Percentiles rank a stretch among this genome's conserved stretches.
These are phyloP conservation scores for Omphalotus guepiniiformis DNA, from an alignment of 768 basidiomycete genomes.

Conservation along the genomic window DNA sequence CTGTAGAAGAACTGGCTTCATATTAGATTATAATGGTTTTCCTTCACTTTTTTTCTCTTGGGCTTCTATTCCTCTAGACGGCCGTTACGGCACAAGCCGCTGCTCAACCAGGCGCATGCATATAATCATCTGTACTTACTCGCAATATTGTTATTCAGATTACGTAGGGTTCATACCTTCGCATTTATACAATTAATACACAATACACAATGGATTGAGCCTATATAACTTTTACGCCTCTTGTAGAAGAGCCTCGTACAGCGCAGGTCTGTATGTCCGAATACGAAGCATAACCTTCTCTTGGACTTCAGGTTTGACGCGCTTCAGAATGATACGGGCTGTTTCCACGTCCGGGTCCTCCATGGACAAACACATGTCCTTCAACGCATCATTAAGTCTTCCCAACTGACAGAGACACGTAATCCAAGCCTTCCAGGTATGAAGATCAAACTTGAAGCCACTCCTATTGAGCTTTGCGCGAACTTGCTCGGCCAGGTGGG, in stretches of 20 bases:
- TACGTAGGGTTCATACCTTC: not conserved
- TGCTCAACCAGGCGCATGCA: conserved; percentile 66
- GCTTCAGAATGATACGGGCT: conserved; percentile 16
- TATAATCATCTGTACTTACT: conserved; percentile 22
- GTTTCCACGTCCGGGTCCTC: conserved; percentile 47
- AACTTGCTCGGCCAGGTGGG: conserved; percentile 49
- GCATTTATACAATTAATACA: not conserved
- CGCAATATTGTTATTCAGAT: conserved; percentile 19
- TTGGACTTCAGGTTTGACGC: conserved; percentile 32
- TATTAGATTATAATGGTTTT: conserved; percentile 15
- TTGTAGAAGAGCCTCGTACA: not conserved
- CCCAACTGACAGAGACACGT: conserved; percentile 81
- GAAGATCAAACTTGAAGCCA: conserved; percentile 51
- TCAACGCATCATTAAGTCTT: conserved; percentile 61
- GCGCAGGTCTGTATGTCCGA: conserved; percentile 29
- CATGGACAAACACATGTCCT: conserved; percentile 65
- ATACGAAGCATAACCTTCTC: conserved; percentile 44
- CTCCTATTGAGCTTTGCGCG: conserved; percentile 46
- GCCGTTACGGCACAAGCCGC: conserved; percentile 30
- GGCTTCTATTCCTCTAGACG: conserved; percentile 52
- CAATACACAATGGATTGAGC: not conserved
- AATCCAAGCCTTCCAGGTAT: conserved; percentile 79
- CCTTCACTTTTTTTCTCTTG: conserved; percentile 23
- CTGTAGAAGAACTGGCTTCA: conserved; percentile 72
- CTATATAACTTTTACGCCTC: not conserved